Base-by-base conservation (phyloP, 176 grass and related monocot genomes). In the Zoysia pacifica region DNA sequence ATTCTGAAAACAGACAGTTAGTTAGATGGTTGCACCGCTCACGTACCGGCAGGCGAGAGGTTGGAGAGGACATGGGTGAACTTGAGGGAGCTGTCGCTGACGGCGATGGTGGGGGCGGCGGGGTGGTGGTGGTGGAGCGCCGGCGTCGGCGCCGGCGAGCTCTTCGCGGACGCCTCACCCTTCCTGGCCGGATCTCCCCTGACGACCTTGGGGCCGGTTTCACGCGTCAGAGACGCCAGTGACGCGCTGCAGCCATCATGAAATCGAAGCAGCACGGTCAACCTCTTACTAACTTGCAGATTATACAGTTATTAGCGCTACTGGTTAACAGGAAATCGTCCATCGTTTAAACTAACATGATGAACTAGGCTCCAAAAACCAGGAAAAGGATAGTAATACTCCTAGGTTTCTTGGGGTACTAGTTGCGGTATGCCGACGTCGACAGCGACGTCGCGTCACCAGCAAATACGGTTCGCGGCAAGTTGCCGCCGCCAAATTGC, bases 11-110 rank as follows among this genome's bases (percentile, higher is more conserved):
- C 28, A 28, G 28, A 28, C 28, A 28, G 28, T 28, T 28, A 28
- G 28, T 28, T 28, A 28, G 28, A 28, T 28, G 28, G 28, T 28
- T 28, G 28, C 28, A 28, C 28, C 28, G 28, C 28, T 28, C 28
- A 28, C 54, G 11, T 97, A 97, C 94, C 94, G 1, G 79, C 96
- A 3, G 96, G 96, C 6, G 93, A 93, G 42, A 99, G 96, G 79
- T 99, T 99, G 93, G 95, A 93, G 86, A 99, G 90, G 76, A 95
- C 90, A 84, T 99, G 96, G 6, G 96, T 99, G 93, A 95, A 99
- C 93, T 99, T 99, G 90, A 99, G 96, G 41, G 90, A 89, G 78
- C 96, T 99, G 76, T 99, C 96, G 74, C 90, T 99, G 84, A 99
- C 86, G 77, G 73, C 86, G 84, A 99, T 94, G 81, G 88, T 90